phyloP scores from a whole-genome alignment of 768 basidiomycete species.

The Mrakia hoshinonis region DNA sequence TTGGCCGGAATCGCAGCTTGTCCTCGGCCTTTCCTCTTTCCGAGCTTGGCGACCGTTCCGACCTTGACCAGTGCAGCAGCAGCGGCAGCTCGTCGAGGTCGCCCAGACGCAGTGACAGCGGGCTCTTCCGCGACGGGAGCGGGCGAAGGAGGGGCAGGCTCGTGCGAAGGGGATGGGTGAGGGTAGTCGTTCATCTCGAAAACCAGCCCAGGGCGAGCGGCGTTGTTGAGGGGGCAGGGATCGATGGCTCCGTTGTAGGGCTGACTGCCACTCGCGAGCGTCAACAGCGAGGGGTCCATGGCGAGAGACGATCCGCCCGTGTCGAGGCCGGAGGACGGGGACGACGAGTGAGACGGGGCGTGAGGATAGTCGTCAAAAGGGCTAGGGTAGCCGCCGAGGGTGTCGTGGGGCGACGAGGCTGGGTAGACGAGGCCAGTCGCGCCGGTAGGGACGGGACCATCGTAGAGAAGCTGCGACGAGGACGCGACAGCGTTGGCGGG shows the following conservation, averaged over 20 bases:
- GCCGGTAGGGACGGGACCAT: neutral
- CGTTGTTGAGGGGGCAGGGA: neutral
- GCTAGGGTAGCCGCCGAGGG: neutral
- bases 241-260: neutral
- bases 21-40: too few species aligned
- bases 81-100: too few species aligned
- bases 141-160: neutral
- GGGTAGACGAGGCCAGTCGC: neutral
- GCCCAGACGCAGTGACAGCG: too few species aligned
- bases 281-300: neutral
- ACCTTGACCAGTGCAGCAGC: too few species aligned
- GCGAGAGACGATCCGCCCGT: slow-evolving; percentile 4
- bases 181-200: neutral
- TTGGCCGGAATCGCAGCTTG: neutral
- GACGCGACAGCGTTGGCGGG: slow-evolving; percentile 1
- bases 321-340: neutral
- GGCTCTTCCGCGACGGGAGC: neutral
- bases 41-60: too few species aligned
- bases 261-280: neutral
- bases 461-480: neutral
- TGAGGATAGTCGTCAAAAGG: neutral
- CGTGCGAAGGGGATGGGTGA: neutral
- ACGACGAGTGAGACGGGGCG: neutral
- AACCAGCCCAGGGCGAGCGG: neutral
- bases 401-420: neutral